Percentiles rank a stretch among this genome's conserved stretches.
Evolutionary conservation across 2,329 filamentous ascomycete species (phyloP).

Genomic region (Sclerotinia trifoliorum): DNA sequence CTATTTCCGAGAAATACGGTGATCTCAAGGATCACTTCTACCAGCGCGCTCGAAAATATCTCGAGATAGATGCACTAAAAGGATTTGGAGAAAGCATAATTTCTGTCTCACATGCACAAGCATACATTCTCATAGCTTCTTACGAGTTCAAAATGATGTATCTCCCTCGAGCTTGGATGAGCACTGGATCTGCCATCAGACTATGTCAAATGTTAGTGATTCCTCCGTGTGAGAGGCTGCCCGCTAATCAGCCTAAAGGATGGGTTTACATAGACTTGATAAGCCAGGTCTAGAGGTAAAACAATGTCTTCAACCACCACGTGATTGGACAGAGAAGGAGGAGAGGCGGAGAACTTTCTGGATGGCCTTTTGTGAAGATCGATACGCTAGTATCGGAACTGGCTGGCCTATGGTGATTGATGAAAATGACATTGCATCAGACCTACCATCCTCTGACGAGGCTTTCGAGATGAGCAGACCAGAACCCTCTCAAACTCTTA

Average conservation of each 20-base stretch:
- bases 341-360: conserved; percentile 91
- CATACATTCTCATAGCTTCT: conserved; percentile 73
- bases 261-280: conserved; percentile 85
- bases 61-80: conserved; percentile 85
- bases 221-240: not conserved
- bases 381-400: conserved; percentile 93
- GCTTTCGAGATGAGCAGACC: conserved; percentile 78
- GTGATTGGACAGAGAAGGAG: conserved; percentile 92
- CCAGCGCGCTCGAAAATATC: conserved; percentile 81
- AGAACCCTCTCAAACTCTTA: conserved; percentile 67
- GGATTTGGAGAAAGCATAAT: conserved; percentile 89
- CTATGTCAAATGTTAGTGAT: conserved; percentile 72
- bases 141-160: conserved; percentile 99
- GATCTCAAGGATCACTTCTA: conserved; percentile 87
- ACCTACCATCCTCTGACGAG: conserved; percentile 80
- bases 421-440: conserved; percentile 85
- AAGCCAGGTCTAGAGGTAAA: conserved; percentile 84
- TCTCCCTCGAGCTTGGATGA: conserved; percentile 94
- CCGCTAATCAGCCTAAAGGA: conserved; percentile 60
- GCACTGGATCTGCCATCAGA: conserved; percentile 76
- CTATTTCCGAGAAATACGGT: conserved; percentile 76
- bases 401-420: conserved; percentile 96
- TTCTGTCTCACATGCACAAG: conserved; percentile 80
- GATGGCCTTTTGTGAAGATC: conserved; percentile 87
- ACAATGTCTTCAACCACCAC: conserved; percentile 79